A percentile compares a stretch with the other conserved stretches of the same genome.
These are phyloP conservation scores for Elaeis guineensis DNA, from an alignment of 176 grass and related monocot species.

Conservation along the genomic window DNA sequence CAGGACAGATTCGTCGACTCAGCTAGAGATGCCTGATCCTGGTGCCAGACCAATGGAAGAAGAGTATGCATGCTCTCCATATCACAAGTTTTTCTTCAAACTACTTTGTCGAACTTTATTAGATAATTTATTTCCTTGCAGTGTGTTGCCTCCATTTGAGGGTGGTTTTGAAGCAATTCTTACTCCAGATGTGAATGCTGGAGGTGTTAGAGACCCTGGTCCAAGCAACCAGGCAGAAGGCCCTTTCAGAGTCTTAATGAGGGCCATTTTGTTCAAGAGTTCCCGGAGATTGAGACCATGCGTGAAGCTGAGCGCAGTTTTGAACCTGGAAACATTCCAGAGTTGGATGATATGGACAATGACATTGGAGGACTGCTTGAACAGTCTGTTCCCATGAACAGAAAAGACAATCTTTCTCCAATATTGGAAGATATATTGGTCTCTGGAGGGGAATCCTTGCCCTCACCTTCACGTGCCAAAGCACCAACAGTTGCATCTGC, in stretches of 20 bases:
- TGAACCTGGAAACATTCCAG: conserved; percentile 16
- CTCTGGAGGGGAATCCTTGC: conserved; percentile 27
- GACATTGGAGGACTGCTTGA: conserved; percentile 19
- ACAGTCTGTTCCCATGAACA: conserved; percentile 24
- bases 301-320: conserved; percentile 26
- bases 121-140: conserved; percentile 17
- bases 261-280: conserved; percentile 22
- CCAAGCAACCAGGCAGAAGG: conserved; percentile 13
- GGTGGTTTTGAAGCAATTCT: conserved; percentile 23
- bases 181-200: conserved; percentile 14
- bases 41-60: conserved; percentile 35
- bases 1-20: conserved; percentile 23
- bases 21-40: conserved; percentile 14
- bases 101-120: background rate
- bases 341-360: conserved; percentile 15
- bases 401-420: conserved; percentile 29
- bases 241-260: conserved; percentile 6
- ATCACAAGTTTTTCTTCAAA: background rate
- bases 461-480: conserved; percentile 16
- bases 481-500: background rate
- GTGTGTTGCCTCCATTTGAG: conserved; percentile 46
- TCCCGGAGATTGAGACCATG: conserved; percentile 37
- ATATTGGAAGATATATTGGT: conserved; percentile 4
- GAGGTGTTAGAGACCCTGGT: conserved; percentile 14
- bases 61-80: conserved; percentile 36